A percentile compares a stretch with the other conserved stretches of the same genome.
phyloP scores from a whole-genome alignment of 495 filamentous ascomycete species.

The Aspergillus sclerotiicarbonarius region DNA sequence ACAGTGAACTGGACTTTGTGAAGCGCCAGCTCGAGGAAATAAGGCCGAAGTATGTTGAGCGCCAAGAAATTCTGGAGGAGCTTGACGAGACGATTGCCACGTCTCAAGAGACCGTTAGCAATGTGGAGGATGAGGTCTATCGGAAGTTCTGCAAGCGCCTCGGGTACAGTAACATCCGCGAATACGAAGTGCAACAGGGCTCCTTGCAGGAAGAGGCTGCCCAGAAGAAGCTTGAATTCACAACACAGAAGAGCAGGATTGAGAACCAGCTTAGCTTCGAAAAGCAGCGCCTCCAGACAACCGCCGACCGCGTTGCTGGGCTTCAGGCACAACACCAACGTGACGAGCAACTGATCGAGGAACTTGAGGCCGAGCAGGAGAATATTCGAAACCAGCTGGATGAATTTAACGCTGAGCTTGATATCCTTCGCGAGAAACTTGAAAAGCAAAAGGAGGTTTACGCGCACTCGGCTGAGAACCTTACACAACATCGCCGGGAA shows the following conservation, averaged over 20 bases:
- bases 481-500: conserved; percentile 77
- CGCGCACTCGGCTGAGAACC: conserved; percentile 66
- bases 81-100: conserved; percentile 63
- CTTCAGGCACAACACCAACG: conserved; percentile 65
- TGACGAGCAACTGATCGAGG: conserved; percentile 61
- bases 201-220: conserved; percentile 83
- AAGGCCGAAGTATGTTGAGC: conserved; percentile 74
- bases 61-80: conserved; percentile 62
- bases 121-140: conserved; percentile 88
- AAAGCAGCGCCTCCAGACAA: conserved; percentile 62
- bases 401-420: conserved; percentile 71
- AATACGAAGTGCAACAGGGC: conserved; percentile 91
- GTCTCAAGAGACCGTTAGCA: conserved; percentile 73
- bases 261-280: conserved; percentile 79
- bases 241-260: conserved; percentile 75
- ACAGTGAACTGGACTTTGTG: conserved; percentile 72
- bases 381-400: conserved; percentile 70
- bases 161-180: conserved; percentile 83
- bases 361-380: conserved; percentile 71
- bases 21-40: conserved; percentile 69
- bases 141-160: conserved; percentile 80
- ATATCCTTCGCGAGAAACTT: conserved; percentile 68
- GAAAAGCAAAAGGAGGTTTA: conserved; percentile 64
- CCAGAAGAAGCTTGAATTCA: conserved; percentile 82
- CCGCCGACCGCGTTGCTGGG: conserved; percentile 63